These are phyloP conservation scores for Lodderomyces metapsilosis DNA, from an alignment of 1,139 yeast genomes.

Conservation along the genomic window DNA sequence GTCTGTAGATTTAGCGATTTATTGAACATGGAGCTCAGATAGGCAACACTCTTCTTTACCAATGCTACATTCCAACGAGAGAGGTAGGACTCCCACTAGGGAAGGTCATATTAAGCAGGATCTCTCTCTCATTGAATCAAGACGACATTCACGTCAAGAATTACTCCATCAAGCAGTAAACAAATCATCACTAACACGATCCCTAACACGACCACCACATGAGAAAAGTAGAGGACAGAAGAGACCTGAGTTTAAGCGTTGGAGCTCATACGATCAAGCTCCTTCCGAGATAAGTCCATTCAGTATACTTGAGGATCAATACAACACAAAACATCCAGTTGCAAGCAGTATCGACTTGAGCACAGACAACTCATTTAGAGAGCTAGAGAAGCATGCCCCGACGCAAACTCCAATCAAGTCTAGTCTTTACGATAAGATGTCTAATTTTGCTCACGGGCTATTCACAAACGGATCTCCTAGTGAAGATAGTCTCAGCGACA, in stretches of 20 bases:
- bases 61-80: too few relatives aligned
- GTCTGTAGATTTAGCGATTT: background rate
- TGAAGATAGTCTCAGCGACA: background rate
- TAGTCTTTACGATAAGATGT: constrained; percentile 15
- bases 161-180: constrained; percentile 3
- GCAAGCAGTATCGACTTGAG: constrained; percentile 6
- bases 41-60: too few relatives aligned
- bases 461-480: background rate
- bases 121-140: too few relatives aligned
- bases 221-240: background rate
- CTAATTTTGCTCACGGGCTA: constrained; percentile 4
- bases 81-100: constrained; percentile 7
- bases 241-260: constrained; percentile 22
- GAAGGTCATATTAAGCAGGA: background rate
- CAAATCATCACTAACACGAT: constrained; percentile 9
- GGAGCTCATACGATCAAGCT: constrained; percentile 21
- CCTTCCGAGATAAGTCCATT: constrained; percentile 23
- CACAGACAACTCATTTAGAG: constrained; percentile 25
- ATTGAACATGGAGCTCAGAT: too few relatives aligned
- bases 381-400: constrained; percentile 12
- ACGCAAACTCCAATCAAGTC: background rate
- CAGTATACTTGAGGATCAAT: constrained; percentile 29
- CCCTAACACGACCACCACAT: constrained; percentile 9
- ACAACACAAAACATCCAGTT: constrained; percentile 26
- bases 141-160: constrained; percentile 2